phyloP scores from a whole-genome alignment of 73 alveolate species.

The Stentor roeselii region DNA sequence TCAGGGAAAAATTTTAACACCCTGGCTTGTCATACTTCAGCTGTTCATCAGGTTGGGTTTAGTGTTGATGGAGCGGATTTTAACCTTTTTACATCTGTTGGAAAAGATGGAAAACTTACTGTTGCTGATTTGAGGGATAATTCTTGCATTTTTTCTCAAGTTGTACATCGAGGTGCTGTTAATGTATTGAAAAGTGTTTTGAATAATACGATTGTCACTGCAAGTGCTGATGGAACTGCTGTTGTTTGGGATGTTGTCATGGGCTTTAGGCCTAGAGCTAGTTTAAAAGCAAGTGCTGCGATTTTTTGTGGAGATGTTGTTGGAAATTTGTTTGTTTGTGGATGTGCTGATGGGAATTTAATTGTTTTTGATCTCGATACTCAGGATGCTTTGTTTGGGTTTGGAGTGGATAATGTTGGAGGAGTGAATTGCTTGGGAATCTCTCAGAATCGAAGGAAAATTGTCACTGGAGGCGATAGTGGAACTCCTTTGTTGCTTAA shows the following conservation, averaged over 20 bases:
- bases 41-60: slow-evolving; percentile 79
- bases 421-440: slow-evolving; percentile 73
- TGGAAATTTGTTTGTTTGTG: slow-evolving; percentile 86
- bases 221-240: slow-evolving; percentile 92
- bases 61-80: slow-evolving; percentile 88
- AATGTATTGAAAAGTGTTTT: slow-evolving; percentile 66
- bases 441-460: slow-evolving; percentile 55
- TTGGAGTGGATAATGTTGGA: slow-evolving; percentile 86
- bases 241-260: slow-evolving; percentile 74
- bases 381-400: slow-evolving; percentile 92
- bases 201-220: slow-evolving; percentile 79
- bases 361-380: slow-evolving; percentile 83
- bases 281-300: slow-evolving; percentile 91
- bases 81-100: slow-evolving; percentile 84
- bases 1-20: slow-evolving; percentile 56
- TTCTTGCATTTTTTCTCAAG: slow-evolving; percentile 62
- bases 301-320: slow-evolving; percentile 90
- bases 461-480: slow-evolving; percentile 82
- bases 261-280: slow-evolving; percentile 79
- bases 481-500: slow-evolving; percentile 68
- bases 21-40: slow-evolving; percentile 85
- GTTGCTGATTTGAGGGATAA: slow-evolving; percentile 92
- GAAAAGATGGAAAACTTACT: slow-evolving; percentile 90
- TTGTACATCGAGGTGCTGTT: slow-evolving; percentile 93
- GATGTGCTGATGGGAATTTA: slow-evolving; percentile 98